Base-by-base conservation (phyloP, 129 eudicot genomes). In the Pseudognaphalium luteoalbum region DNA sequence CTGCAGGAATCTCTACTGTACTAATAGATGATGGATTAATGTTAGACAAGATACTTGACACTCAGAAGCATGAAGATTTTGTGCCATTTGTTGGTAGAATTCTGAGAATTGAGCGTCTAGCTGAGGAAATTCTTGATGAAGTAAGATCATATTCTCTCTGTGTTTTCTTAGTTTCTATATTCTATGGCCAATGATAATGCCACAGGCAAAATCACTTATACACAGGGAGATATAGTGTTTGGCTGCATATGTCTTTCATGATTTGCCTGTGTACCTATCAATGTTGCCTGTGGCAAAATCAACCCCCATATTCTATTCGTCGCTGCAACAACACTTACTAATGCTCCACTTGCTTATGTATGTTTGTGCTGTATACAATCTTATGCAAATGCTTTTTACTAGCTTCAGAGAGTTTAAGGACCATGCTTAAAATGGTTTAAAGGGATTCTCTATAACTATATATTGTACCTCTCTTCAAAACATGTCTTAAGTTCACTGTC, bases 1-100 rank as follows among this genome's bases (percentile, higher is more conserved):
- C 95, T 83, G 97, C 99, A 71, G 81, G 88, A 78, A 86, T 91
- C 51, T 87, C 92, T 12, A 78, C 87, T 59, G 7, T 95, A 75
- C 84, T 95, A 29, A 85, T 95, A 67, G 99, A 95, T 72, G 97
- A 95, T 91, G 99, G 99, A 57, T 63, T 95, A 10, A 79, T 75
- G 71, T 77, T 89, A 34, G 99, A 91, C 76, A 89, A 91, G 56
- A 85, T 32, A 89, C 84, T 79, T 44, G 80, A 69, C 33, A 78
- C 86, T 68, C 88, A 86, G 51, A 85, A 96, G 82, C 93, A 91
- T 70, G 74, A 47, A 71, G 75, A 67, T 65, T 80, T 81, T 85
- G 88, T 87, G 29, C 96, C 99, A 63, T 52, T 74, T 66, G 92
- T 89, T 80, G 92, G 96, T 75, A 87, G 96, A 81, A 89, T 95